Percentiles rank a stretch among this genome's conserved stretches.
phyloP scores from a whole-genome alignment of 148 eudicot genomes.

The Vaccinium darrowii region DNA sequence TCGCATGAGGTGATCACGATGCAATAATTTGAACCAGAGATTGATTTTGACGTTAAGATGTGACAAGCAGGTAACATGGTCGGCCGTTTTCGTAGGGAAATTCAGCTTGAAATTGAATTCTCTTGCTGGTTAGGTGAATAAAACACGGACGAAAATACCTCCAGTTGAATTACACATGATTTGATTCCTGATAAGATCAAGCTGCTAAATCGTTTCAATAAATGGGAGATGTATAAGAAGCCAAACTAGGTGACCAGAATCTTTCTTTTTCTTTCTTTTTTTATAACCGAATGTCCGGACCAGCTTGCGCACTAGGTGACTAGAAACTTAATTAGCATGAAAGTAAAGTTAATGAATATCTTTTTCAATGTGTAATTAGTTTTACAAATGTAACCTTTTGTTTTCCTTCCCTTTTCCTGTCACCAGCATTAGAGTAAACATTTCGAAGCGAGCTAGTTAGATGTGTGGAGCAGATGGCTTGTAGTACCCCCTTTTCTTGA shows the following conservation, averaged over 20 bases:
- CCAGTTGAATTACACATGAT: neutral
- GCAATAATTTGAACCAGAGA: neutral
- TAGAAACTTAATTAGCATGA: neutral
- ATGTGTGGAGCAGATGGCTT: too few species aligned
- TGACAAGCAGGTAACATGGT: neutral
- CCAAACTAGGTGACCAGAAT: neutral
- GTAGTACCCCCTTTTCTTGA: too few species aligned
- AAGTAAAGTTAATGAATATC: neutral
- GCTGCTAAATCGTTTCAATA: neutral
- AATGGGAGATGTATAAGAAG: neutral
- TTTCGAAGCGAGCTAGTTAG: too few species aligned
- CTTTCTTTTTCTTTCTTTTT: too few species aligned
- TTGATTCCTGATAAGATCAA: neutral
- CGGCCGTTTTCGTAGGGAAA: neutral
- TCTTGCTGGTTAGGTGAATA: neutral
- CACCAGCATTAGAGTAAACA: neutral
- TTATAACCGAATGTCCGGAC: too few species aligned
- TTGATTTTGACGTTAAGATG: neutral
- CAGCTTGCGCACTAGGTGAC: neutral
- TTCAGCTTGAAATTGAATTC: neutral
- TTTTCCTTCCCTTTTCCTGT: neutral
- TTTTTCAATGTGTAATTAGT: neutral
- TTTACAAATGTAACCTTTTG: neutral
- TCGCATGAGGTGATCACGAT: too few species aligned
- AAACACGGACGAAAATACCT: neutral